phyloP scores from a whole-genome alignment of 176 grass and related monocot genomes.

The Poa annua region DNA sequence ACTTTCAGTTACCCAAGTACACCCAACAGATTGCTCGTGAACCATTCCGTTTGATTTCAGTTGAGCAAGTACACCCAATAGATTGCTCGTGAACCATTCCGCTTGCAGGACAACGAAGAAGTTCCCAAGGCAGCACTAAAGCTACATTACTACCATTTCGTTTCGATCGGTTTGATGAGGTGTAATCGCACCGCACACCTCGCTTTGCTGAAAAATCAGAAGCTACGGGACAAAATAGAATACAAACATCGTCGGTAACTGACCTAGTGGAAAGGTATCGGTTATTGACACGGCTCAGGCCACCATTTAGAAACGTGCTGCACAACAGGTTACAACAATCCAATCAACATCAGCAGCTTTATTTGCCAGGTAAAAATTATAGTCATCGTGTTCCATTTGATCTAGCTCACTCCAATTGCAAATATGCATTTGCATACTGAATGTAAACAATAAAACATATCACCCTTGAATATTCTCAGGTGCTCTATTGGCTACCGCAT shows the following conservation, averaged over 20 bases:
- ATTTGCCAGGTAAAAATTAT: neutral
- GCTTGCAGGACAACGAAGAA: no score
- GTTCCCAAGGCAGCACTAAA: no score
- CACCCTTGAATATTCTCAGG: conserved; percentile 1
- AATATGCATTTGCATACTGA: conserved; percentile 9
- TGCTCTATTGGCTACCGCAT: conserved; percentile 28
- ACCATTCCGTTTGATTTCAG: no score
- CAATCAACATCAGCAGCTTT: neutral
- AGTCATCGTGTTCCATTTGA: neutral
- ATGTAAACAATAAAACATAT: conserved; percentile 14
- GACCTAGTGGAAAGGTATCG: neutral
- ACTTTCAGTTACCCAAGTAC: no score
- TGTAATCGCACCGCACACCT: conserved; percentile 38
- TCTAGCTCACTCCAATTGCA: neutral
- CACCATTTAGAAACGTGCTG: neutral
- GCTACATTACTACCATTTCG: neutral
- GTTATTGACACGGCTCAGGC: neutral
- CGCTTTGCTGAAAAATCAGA: neutral
- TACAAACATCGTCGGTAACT: neutral
- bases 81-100: no score
- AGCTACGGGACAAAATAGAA: neutral
- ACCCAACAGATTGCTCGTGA: no score
- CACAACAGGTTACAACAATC: neutral
- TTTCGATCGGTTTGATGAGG: neutral
- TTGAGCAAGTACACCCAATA: no score